A percentile compares a stretch with the other conserved stretches of the same genome.
Conservation (phyloP, 306 rosid genomes). For the Oxytropis ochrocephala region DNA sequence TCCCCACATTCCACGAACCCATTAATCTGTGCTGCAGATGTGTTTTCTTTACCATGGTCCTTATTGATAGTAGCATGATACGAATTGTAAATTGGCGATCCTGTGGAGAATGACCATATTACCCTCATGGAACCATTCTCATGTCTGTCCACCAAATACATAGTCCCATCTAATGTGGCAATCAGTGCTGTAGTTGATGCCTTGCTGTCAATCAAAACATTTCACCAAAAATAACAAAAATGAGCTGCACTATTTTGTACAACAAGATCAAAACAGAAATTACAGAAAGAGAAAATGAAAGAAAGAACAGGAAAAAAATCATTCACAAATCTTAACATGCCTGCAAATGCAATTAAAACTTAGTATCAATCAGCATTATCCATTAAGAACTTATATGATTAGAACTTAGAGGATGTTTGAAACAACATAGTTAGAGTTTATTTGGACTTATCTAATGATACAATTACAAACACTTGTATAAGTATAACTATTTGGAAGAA, state of each 20-base stretch:
- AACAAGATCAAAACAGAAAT: not conserved
- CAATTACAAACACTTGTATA: not conserved
- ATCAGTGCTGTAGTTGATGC: conserved; percentile 37
- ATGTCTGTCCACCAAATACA: conserved; percentile 45
- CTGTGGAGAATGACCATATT: conserved; percentile 68
- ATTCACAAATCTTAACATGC: not conserved
- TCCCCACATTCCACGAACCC: conserved; percentile 62
- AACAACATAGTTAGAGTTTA: not conserved
- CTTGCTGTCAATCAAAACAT: conserved; percentile 27
- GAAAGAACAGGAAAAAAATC: not conserved
- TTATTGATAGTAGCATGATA: conserved; percentile 33
- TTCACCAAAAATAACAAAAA: not conserved
- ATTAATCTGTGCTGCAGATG: conserved; percentile 13
- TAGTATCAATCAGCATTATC: not conserved
- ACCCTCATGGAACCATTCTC: conserved; percentile 31
- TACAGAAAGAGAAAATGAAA: not conserved
- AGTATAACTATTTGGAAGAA: not conserved
- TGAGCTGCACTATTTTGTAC: not conserved
- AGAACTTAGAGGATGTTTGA: not conserved
- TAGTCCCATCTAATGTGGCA: conserved; percentile 56
- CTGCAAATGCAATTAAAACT: not conserved
- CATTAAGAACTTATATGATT: not conserved
- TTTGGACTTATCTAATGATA: not conserved
- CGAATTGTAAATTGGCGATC: conserved; percentile 53
- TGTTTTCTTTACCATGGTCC: conserved; percentile 36